Evolutionary conservation across 495 filamentous ascomycete species (phyloP), one percentile per base, ranked within the genome.

Genomic region (Paragyromitra xinjiangensis): DNA sequence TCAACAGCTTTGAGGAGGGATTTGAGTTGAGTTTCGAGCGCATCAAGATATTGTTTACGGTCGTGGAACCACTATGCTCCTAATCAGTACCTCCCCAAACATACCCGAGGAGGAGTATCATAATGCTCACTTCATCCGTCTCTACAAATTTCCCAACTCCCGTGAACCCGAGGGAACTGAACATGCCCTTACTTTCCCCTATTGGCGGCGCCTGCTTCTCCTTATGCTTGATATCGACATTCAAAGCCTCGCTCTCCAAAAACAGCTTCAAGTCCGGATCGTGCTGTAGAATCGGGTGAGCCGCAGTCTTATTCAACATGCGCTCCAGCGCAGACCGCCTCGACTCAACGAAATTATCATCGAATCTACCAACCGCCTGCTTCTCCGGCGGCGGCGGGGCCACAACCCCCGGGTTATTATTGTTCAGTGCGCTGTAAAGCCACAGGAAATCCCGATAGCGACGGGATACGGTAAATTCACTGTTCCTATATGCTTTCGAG

Each of bases 311-410:
- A 85, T 98, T 98, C 50, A 98, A 84, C 95, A 98, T 98, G 76
- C 95, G 90, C 84, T 99, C 95, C 59, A 98, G 85, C 14, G 95
- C 95, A 51, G 93, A 91, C 82, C 95, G 88, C 78, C 95, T 86
- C 26, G 93, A 92, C 83, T 99, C 95, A 69, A 99, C 94, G 80
- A 99, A 99, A 82, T 97, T 96, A 70, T 91, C 92, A 84, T 99
- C 95, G 81, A 99, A 99, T 50, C 95, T 90, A 51, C 95, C 94
- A 59, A 98, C 92, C 12, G 95, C 94, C 84, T 99, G 96, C 85
- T 99, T 99, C 86, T 99, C 95, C 4, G 95, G 95, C 3, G 95
- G 95, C 50, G 95, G 96, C 1, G 95, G 95, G 22, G 98, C 94
- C 69, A 99, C 93, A 51, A 97, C 91, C 61, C 95, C 95, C 14